Evolutionary conservation across 306 rosid species (phyloP).

Genomic region (Corylus americana): DNA sequence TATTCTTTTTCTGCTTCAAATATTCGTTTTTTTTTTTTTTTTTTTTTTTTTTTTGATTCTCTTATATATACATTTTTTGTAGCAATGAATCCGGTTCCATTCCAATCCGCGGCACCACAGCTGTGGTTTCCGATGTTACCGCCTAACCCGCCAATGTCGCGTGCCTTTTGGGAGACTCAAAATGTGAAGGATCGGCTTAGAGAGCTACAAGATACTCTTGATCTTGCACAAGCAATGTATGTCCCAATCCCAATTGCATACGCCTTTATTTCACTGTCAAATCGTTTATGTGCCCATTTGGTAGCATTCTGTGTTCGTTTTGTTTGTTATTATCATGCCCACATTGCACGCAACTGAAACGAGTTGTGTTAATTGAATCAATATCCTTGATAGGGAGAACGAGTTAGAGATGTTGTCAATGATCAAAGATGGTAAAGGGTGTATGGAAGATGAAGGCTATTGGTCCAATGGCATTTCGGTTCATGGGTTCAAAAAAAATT

Average conservation of each 20-base stretch:
- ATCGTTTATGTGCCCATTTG: neutral
- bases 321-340: conserved; percentile 12
- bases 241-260: conserved; percentile 2
- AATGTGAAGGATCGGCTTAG: conserved; percentile 49
- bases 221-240: conserved; percentile 66
- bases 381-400: conserved; percentile 50
- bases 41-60: no score
- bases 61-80: neutral
- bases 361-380: neutral
- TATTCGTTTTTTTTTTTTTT: no score
- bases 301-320: neutral
- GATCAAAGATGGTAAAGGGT: conserved; percentile 46
- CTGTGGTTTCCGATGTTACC: conserved; percentile 50
- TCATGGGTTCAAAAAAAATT: conserved; percentile 30
- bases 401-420: conserved; percentile 67
- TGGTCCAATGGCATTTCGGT: conserved; percentile 30
- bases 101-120: conserved; percentile 36
- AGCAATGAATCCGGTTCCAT: conserved; percentile 51
- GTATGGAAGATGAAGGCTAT: conserved; percentile 36
- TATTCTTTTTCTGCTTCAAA: no score
- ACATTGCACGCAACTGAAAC: neutral
- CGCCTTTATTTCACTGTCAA: neutral
- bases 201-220: conserved; percentile 66
- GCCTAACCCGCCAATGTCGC: conserved; percentile 49
- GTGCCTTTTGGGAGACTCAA: conserved; percentile 64